Evolutionary conservation across 345 rosid genomes (phyloP), one percentile per base, ranked within the genome.

Genomic region (Physaria fendleri): DNA sequence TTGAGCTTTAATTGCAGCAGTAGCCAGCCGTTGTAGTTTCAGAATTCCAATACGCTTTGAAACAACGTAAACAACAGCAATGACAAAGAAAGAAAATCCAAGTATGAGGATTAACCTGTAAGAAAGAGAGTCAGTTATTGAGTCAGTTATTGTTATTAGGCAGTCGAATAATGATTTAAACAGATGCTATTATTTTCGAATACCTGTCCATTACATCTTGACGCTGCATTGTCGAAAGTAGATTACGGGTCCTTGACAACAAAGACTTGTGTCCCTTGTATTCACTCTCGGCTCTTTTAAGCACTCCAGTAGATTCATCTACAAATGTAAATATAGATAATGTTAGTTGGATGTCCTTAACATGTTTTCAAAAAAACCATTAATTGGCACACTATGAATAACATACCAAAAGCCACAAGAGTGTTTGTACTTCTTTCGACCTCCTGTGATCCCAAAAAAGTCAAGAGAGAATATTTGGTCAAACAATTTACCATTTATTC

Each of bases 161-260:
- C 28, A 53, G 14, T 18, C 10, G 5, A 4, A 62, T 13, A 8
- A 23, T 33, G 15, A 32, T 59, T 50, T 62, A 15, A 44, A 5
- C 9, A 30, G 11, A 46, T 18, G 55, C 4, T 7, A n/a, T 45
- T 25, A 3, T 20, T 3, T 18, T 30, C 17, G 24, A 51, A 21
- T 74, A 83, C 96, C 95, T 83, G 73, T 89, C 97, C 32, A 89
- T 69, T 23, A 93, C 83, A 69, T 93, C 97, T 71, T 89, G 97
- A 9, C 90, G 89, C 68, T 87, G 85, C 95, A 86, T 93, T 20
- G 85, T 87, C 5, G 97, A 89, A 52, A 93, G 94, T 53, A 93
- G 75, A 72, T 85, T 80, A 12, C 95, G 72, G 0, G 97, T 89
- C 78, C 97, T 79, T 64, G 78, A 80, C 68, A 93, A 71, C 77